Evolutionary conservation across 148 eudicot species (phyloP).

Genomic region (Cornus florida): DNA sequence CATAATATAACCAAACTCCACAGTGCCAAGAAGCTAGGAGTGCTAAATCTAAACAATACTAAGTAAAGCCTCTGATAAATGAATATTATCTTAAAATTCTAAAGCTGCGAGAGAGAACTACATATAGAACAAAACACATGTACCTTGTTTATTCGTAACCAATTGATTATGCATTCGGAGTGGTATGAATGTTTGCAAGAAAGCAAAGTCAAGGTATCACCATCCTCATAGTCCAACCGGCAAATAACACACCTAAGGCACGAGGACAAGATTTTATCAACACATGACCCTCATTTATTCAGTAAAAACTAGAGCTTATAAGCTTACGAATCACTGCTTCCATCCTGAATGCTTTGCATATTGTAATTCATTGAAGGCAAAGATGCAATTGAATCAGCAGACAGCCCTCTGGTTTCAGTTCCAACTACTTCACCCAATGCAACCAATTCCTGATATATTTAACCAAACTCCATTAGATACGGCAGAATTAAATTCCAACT

Average conservation of each 20-base stretch:
- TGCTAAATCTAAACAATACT: neutral
- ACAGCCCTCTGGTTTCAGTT: slow-evolving; percentile 89
- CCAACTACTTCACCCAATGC: slow-evolving; percentile 94
- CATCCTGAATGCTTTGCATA: slow-evolving; percentile 49
- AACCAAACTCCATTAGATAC: slow-evolving; percentile 17
- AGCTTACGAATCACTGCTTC: slow-evolving; percentile 74
- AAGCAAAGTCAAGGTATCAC: slow-evolving; percentile 72
- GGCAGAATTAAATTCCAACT: neutral
- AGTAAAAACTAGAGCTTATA: slow-evolving; percentile 1
- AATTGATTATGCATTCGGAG: slow-evolving; percentile 81
- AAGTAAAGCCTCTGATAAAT: neutral
- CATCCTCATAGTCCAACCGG: slow-evolving; percentile 92
- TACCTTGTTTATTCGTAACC: slow-evolving; percentile 96
- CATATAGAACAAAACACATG: neutral
- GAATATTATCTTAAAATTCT: neutral
- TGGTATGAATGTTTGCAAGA: slow-evolving; percentile 92
- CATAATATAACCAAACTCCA: neutral
- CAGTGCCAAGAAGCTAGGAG: neutral
- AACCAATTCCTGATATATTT: slow-evolving; percentile 56
- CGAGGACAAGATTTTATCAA: slow-evolving; percentile 7
- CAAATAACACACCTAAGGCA: slow-evolving; percentile 88
- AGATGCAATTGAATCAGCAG: slow-evolving; percentile 84
- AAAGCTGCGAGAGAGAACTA: neutral
- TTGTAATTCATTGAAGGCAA: slow-evolving; percentile 75
- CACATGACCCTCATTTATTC: neutral